Base-by-base conservation (phyloP, 208 protist species). In the Trypanosomatidae sp. region DNA sequence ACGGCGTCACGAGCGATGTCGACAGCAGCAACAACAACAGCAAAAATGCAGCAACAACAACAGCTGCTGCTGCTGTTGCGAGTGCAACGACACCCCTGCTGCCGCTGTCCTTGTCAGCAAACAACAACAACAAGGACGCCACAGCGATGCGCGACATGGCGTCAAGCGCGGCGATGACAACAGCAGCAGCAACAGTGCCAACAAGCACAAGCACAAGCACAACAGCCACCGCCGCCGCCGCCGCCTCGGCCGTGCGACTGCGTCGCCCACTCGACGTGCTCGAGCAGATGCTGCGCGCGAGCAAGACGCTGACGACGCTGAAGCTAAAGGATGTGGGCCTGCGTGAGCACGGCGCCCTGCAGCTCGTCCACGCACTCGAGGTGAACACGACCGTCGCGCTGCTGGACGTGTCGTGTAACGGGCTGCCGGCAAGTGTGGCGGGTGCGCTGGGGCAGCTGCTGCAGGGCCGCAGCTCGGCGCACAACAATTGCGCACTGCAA, bases 321-420 rank as follows among this genome's bases (percentile, higher is more conserved):
- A 56, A 64, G 28, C 59, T 94, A 11, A 61, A 63, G 5, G 64
- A 81, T 13, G 66, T 80, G 6, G 55, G 53, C 11, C 50, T 94
- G 4, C 70, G 49, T 1, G 68, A 65, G 42, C 21, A 22, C 21
- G 71, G 60, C 21, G 78, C 79, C 0, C 48, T 79, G 2, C 48
- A 43, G 15, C 43, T 94, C 15, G 53, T 92, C 37, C 26, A 65
- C 20, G 75, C 77, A 4, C 63, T 78, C 3, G 43, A 53, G 23
- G 24, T 64, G 19, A 87, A 74, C 43, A 61, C 25, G 22, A 67
- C 48, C 6, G 52, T 90, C 4, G 50, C 61, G 18, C 57, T 54
- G 27, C 61, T 94, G 6, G 71, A 90, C 68, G 25, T 94, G 8
- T 71, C 65, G 33, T 48, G 76, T 20, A 94, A 94, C 44, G 30